Conservation (phyloP, 805 yeast species). For the Kazachstania taianensis region DNA sequence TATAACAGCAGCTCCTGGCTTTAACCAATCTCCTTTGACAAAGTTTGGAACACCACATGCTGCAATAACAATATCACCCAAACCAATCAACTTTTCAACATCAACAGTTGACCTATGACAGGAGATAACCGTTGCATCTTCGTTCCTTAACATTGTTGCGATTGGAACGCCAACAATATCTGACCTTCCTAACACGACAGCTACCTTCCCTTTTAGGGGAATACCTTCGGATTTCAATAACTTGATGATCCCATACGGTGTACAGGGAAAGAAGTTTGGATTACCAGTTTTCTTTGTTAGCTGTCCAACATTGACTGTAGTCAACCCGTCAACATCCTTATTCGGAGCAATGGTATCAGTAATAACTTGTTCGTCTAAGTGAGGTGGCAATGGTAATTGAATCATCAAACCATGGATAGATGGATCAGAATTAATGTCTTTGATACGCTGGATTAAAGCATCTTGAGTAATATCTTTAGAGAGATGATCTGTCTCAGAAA, state of each 20-base stretch:
- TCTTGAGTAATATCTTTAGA: constrained; percentile 48
- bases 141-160: constrained; percentile 56
- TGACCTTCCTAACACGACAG: constrained; percentile 79
- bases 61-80: constrained; percentile 73
- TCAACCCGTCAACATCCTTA: constrained; percentile 81
- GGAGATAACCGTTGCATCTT: constrained; percentile 66
- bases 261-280: constrained; percentile 69
- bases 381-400: constrained; percentile 68
- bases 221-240: constrained; percentile 50
- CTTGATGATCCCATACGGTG: constrained; percentile 72
- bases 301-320: constrained; percentile 69
- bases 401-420: constrained; percentile 63
- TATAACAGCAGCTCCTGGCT: constrained; percentile 72
- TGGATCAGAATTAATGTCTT: constrained; percentile 45
- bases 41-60: constrained; percentile 84
- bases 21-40: constrained; percentile 82
- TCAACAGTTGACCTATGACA: constrained; percentile 60
- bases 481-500: constrained; percentile 49
- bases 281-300: constrained; percentile 61
- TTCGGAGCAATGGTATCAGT: constrained; percentile 55
- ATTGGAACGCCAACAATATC: constrained; percentile 82
- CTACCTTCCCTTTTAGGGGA: constrained; percentile 51
- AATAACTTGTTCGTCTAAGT: constrained; percentile 54
- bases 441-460: constrained; percentile 44
- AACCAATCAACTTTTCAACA: constrained; percentile 39